phyloP scores from a whole-genome alignment of 345 rosid species.

The Gossypium longicalyx region DNA sequence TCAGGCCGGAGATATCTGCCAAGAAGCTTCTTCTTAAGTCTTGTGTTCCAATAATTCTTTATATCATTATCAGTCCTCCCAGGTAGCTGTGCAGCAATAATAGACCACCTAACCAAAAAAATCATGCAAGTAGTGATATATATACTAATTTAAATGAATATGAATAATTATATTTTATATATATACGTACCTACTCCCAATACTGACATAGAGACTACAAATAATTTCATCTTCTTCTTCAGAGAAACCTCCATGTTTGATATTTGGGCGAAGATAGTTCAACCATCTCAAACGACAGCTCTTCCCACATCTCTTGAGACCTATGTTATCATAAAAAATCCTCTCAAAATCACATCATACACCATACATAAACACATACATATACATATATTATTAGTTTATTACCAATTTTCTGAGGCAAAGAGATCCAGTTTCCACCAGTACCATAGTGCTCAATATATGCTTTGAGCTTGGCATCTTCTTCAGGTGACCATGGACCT shows the following conservation, averaged over 20 bases:
- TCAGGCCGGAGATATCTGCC: not conserved
- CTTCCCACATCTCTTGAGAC: not conserved
- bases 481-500: not conserved
- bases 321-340: not conserved
- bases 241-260: not conserved
- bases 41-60: slow-evolving; percentile 65
- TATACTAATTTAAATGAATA: not conserved
- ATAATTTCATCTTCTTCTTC: not conserved
- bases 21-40: slow-evolving; percentile 41
- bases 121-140: not conserved
- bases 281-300: not conserved
- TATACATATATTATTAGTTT: too few species aligned
- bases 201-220: not conserved
- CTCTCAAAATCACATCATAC: too few species aligned
- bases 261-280: not conserved
- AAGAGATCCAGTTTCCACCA: not conserved
- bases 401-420: not conserved
- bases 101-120: not conserved
- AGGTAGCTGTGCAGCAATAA: slow-evolving; percentile 46
- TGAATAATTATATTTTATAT: not conserved
- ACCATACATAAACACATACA: too few species aligned
- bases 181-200: not conserved
- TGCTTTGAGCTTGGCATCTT: not conserved
- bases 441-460: not conserved
- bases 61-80: slow-evolving; percentile 66